Base-by-base conservation (phyloP, 2,329 filamentous ascomycete species). In the Neurospora sp. region DNA sequence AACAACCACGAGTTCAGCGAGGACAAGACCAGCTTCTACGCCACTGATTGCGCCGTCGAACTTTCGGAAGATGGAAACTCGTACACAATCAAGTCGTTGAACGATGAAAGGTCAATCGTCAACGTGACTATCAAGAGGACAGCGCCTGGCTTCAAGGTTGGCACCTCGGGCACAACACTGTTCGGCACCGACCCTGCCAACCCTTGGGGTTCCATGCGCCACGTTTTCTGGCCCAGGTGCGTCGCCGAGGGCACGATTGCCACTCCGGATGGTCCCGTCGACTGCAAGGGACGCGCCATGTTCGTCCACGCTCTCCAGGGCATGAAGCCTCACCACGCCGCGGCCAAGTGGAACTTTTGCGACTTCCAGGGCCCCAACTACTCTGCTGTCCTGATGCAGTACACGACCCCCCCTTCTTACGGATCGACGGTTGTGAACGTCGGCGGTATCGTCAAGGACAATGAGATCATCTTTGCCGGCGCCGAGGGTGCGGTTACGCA, bases 241-340 rank as follows among this genome's bases (percentile, higher is more conserved):
- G 85, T 84, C 66, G 88, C 91, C 13, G 91, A 95, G 80, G 96
- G 96, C 68, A 92, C 87, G 74, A 93, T 98, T 79, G 89, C 92
- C 73, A 97, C 93, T 71, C 87, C 91, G 76, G 89, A 93, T 40
- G 93, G 93, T 67, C 88, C 91, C 43, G 85, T 97, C 72, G 90
- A 97, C 79, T 89, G 97, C 79, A 90, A 88, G 77, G 95, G 95
- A 70, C 88, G 85, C 73, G 93, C 90, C 39, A 84, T 96, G 76
- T 95, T 93, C 81, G 85, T 91, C 74, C 91, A 96, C 80, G 94
- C 93, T 52, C 83, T 98, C 68, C 96, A 98, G 83, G 96, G 94
- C 79, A 98, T 98, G 95, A 99, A 99, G 86, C 96, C 96, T 52
- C 96, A 99, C 80, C 96, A 99, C 79, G 92, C 93, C 71, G 94